Conservation (phyloP, 1,139 yeast genomes). For the Candida smagusa region DNA sequence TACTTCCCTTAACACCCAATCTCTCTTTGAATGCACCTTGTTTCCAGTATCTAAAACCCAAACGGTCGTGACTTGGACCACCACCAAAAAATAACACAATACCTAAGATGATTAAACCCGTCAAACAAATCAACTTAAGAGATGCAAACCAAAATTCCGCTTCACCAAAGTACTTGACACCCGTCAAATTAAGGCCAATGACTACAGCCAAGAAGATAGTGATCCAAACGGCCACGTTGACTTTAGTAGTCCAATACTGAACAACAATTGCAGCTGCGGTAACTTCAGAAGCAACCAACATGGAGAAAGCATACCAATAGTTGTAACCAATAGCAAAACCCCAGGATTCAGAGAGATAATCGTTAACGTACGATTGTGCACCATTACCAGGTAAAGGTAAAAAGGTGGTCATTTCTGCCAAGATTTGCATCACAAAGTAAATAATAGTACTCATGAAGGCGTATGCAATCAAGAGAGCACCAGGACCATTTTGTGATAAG, state of each 20-base stretch:
- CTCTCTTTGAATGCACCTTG: conserved; percentile 48
- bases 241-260: conserved; percentile 54
- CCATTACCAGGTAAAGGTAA: conserved; percentile 51
- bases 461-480: conserved; percentile 45
- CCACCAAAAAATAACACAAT: conserved; percentile 45
- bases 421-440: conserved; percentile 53
- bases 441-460: conserved; percentile 49
- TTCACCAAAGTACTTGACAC: conserved; percentile 59
- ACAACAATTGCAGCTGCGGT: conserved; percentile 53
- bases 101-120: conserved; percentile 41
- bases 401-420: conserved; percentile 62
- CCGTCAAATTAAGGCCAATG: conserved; percentile 37
- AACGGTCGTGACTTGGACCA: conserved; percentile 16
- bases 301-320: conserved; percentile 48
- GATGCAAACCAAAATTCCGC: conserved; percentile 66
- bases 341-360: conserved; percentile 32
- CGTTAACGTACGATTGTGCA: conserved; percentile 36
- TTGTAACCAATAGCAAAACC: conserved; percentile 50
- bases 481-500: conserved; percentile 49
- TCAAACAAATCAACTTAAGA: conserved; percentile 36
- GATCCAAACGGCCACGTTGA: conserved; percentile 54
- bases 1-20: conserved; percentile 42
- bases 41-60: conserved; percentile 63
- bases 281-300: conserved; percentile 49
- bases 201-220: conserved; percentile 43